phyloP scores from a whole-genome alignment of 106 monocot species.

The Dendrobium chrysotoxum region DNA sequence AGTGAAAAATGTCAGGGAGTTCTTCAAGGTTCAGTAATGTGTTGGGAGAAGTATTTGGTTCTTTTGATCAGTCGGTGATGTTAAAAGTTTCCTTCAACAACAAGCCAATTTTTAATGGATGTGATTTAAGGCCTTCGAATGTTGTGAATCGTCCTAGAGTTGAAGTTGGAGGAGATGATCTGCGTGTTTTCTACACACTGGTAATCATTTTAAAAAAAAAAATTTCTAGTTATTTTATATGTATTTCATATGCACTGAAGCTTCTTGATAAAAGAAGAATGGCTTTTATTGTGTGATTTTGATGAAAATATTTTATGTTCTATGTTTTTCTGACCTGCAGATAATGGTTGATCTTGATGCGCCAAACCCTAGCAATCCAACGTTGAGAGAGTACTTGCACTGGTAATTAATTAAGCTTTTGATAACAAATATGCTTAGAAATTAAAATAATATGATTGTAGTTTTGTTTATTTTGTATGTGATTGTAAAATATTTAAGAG shows the following conservation, averaged over 20 bases:
- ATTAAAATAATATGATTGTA: too few relatives aligned
- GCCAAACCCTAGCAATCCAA: slow-evolving; percentile 38
- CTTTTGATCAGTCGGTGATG: background rate
- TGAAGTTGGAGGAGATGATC: slow-evolving; percentile 15
- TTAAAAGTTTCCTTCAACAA: slow-evolving; percentile 4
- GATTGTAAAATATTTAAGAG: too few relatives aligned
- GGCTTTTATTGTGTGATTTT: too few relatives aligned
- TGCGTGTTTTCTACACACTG: slow-evolving; percentile 15
- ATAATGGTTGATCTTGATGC: slow-evolving; percentile 53
- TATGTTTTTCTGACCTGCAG: background rate
- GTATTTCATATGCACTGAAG: background rate
- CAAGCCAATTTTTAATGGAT: slow-evolving; percentile 6
- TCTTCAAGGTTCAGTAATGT: background rate
- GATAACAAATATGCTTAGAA: too few relatives aligned
- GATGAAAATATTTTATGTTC: too few relatives aligned
- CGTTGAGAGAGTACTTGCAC: slow-evolving; percentile 35
- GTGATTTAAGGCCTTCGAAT: slow-evolving; percentile 8
- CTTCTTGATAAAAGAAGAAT: too few relatives aligned
- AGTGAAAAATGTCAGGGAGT: background rate
- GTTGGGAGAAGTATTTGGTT: slow-evolving; percentile 9
- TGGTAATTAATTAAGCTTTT: slow-evolving; percentile 15
- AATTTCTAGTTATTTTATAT: background rate
- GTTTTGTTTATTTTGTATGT: too few relatives aligned
- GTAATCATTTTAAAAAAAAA: too few relatives aligned
- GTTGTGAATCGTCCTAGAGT: slow-evolving; percentile 8